Conservation (phyloP, 2,329 filamentous ascomycete species). For the Hypoxylon sp. region DNA sequence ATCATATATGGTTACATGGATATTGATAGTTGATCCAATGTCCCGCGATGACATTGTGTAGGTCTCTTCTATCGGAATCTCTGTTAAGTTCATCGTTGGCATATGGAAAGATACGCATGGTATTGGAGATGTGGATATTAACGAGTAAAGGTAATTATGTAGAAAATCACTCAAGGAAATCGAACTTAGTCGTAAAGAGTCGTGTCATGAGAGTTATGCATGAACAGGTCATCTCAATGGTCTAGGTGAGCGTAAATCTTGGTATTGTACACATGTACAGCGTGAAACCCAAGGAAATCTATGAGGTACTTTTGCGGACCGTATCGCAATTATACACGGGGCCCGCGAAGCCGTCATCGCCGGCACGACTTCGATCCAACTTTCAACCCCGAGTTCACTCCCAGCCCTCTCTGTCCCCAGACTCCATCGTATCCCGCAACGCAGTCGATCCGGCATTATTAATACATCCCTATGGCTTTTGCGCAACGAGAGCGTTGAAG, state of each 20-base stretch:
- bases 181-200: constrained; percentile 16
- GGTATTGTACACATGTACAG: constrained; percentile 56
- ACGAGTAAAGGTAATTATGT: background rate
- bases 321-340: constrained; percentile 52
- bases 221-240: constrained; percentile 27
- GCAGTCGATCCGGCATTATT: constrained; percentile 50
- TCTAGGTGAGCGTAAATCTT: constrained; percentile 49
- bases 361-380: constrained; percentile 36
- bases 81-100: background rate
- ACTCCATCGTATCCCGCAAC: constrained; percentile 51
- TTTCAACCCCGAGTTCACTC: constrained; percentile 20
- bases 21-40: too few relatives aligned
- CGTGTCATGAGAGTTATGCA: constrained; percentile 30
- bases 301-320: constrained; percentile 47
- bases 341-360: constrained; percentile 32
- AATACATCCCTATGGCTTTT: constrained; percentile 62
- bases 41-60: background rate
- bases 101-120: background rate
- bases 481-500: constrained; percentile 74
- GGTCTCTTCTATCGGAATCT: background rate
- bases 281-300: constrained; percentile 54
- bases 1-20: too few relatives aligned
- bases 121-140: background rate
- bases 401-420: constrained; percentile 18
- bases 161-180: constrained; percentile 34